Base-by-base conservation (phyloP, 2,329 filamentous ascomycete genomes). In the Sporothrix mexicana region DNA sequence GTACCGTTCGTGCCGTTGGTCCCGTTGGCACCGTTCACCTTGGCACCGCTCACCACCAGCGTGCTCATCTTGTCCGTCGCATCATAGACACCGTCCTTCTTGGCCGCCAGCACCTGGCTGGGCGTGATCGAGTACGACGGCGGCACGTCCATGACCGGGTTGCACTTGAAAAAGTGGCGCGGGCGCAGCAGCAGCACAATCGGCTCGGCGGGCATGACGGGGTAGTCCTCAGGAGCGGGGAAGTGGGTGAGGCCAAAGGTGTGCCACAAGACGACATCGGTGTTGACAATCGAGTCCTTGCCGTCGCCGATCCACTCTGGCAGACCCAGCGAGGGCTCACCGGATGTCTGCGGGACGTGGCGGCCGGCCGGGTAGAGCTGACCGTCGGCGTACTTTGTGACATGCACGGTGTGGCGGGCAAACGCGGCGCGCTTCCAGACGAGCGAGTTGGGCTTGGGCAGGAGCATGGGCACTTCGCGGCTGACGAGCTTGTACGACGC, bases 361-460 rank as follows among this genome's bases (percentile, higher is more conserved):
- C 92, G 91, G 73, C 94, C 93, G 0, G 94, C 94, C 0, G 94
- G 93, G 84, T 94, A 93, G 77, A 97, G 88, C 81, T 97, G 91
- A 74, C 92, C 88, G 79, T 97, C 94, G 61, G 86, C 85, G 82
- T 97, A 97, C 78, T 91, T 93, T 0, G 95, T 97, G 10, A 97
- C 94, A 79, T 96, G 93, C 1, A 97, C 90, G 2, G 94, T 92
- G 79, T 97, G 93, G 49, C 94, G 84, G 0, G 95, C 93, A 78
- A 97, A 98, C 0, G 92, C 93, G 1, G 94, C 95, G 23, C 95
- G 87, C 82, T 97, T 97, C 92, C 93, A 97, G 7, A 97, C 94
- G 30, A 98, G 80, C 1, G 92, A 90, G 1, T 91, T 91, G 74
- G 92, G 89, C 83, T 94, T 96, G 2, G 95, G 94, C 10, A 98